phyloP scores from a whole-genome alignment of 2,329 filamentous ascomycete species.

The Penicillium occitanis region DNA sequence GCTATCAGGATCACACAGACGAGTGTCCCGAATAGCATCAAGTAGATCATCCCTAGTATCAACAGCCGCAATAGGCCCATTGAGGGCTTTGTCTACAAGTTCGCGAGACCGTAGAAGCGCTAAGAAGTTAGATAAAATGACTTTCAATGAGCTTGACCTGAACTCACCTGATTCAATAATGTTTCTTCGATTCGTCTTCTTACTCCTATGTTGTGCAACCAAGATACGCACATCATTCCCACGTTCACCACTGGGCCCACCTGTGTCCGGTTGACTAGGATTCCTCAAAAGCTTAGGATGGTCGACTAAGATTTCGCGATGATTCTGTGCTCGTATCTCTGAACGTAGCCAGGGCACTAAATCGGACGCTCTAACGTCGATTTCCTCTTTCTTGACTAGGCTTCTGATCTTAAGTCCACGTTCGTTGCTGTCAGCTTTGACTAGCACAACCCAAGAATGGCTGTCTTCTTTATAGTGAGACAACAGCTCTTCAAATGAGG shows the following conservation, averaged over 20 bases:
- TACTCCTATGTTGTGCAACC: slow-evolving; percentile 76
- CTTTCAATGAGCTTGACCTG: slow-evolving; percentile 38
- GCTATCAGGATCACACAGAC: slow-evolving; percentile 74
- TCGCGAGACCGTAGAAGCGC: slow-evolving; percentile 58
- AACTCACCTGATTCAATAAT: slow-evolving; percentile 76
- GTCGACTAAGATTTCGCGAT: slow-evolving; percentile 52
- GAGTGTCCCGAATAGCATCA: slow-evolving; percentile 70
- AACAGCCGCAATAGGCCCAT: slow-evolving; percentile 80
- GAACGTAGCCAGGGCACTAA: slow-evolving; percentile 76
- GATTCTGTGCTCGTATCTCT: slow-evolving; percentile 78
- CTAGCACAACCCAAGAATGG: slow-evolving; percentile 84
- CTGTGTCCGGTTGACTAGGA: slow-evolving; percentile 43
- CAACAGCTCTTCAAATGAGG: slow-evolving; percentile 72
- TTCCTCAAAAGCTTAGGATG: slow-evolving; percentile 46
- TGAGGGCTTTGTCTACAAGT: slow-evolving; percentile 68
- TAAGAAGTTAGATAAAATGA: slow-evolving; percentile 25
- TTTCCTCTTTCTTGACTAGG: slow-evolving; percentile 75
- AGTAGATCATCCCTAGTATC: slow-evolving; percentile 84
- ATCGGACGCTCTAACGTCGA: slow-evolving; percentile 71
- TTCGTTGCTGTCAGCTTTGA: slow-evolving; percentile 66
- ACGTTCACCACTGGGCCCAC: slow-evolving; percentile 40
- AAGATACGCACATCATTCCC: slow-evolving; percentile 82
- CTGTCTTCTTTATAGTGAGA: slow-evolving; percentile 69
- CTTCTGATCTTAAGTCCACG: slow-evolving; percentile 72
- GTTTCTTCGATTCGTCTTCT: slow-evolving; percentile 84